Conservation (phyloP, 495 filamentous ascomycete species). For the Poronia punctata region DNA sequence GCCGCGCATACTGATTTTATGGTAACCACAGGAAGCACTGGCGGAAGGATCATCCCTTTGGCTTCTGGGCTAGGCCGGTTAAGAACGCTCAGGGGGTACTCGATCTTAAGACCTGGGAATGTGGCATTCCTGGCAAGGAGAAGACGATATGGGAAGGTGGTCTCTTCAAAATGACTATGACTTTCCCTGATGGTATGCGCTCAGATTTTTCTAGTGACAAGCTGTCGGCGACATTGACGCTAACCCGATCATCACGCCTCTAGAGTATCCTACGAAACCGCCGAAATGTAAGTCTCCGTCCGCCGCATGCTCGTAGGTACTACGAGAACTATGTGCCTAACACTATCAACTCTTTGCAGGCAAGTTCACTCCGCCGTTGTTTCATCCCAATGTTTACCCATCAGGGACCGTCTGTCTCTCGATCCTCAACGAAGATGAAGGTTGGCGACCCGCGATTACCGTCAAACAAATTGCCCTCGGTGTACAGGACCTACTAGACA, state of each 20-base stretch:
- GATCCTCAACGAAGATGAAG: slow-evolving; percentile 97
- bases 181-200: slow-evolving; percentile 85
- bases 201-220: neutral
- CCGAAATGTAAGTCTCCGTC: slow-evolving; percentile 73
- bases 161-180: slow-evolving; percentile 85
- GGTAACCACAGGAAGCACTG: slow-evolving; percentile 73
- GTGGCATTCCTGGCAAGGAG: slow-evolving; percentile 89
- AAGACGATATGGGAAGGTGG: slow-evolving; percentile 97
- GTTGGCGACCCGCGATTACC: slow-evolving; percentile 96
- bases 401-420: slow-evolving; percentile 96
- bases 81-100: slow-evolving; percentile 73
- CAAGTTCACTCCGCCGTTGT: slow-evolving; percentile 94
- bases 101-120: slow-evolving; percentile 94
- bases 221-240: slow-evolving; percentile 15
- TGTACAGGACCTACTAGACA: slow-evolving; percentile 89
- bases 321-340: slow-evolving; percentile 17
- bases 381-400: slow-evolving; percentile 98
- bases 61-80: slow-evolving; percentile 87
- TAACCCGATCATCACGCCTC: slow-evolving; percentile 10
- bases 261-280: slow-evolving; percentile 98
- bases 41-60: slow-evolving; percentile 94
- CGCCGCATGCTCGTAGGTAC: neutral
- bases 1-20: slow-evolving; percentile 11
- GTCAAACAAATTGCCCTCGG: slow-evolving; percentile 95
- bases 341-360: slow-evolving; percentile 45